Conservation (phyloP, 164 flowering plant genomes). For the Vitis vinifera region ASM3070453v1 NC_081814.1:10002501-10003000, state of each 20-base stretch:
- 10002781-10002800: conserved; percentile 1
- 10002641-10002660: conserved; percentile 37
- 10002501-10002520: conserved; percentile 22
- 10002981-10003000: conserved; percentile 39
- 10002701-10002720: conserved; percentile 38
- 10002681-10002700: conserved; percentile 22
- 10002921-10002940: conserved; percentile 33
- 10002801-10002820: conserved; percentile 24
- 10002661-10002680: conserved; percentile 42
- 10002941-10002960: conserved; percentile 38
- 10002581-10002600: conserved; percentile 23
- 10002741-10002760: background rate
- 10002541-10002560: background rate
- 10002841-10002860: conserved; percentile 21
- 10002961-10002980: conserved; percentile 28
- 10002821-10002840: conserved; percentile 17
- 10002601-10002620: conserved; percentile 32
- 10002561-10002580: conserved; percentile 37
- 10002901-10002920: conserved; percentile 36
- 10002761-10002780: background rate
- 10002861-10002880: conserved; percentile 34
- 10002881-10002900: conserved; percentile 33
- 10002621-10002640: conserved; percentile 28
- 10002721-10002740: conserved; percentile 6
- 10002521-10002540: background rate